phyloP scores from a whole-genome alignment of 176 grass and related monocot species.

The Carex scoparia region DNA sequence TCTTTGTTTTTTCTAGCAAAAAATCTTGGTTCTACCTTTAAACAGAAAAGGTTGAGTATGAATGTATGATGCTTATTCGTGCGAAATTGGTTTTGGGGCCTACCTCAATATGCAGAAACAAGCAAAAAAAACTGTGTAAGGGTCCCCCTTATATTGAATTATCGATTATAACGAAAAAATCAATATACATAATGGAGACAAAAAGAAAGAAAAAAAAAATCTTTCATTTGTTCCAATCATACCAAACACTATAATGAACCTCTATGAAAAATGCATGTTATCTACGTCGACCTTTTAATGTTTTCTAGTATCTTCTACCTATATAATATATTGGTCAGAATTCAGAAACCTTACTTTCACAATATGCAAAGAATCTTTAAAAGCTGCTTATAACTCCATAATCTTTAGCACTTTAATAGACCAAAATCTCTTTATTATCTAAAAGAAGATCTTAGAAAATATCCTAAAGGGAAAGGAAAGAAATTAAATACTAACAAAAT shows the following conservation, averaged over 20 bases:
- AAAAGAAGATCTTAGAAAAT: conserved; percentile 34
- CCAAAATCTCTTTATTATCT: conserved; percentile 58
- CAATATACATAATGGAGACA: neutral
- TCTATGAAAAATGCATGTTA: conserved; percentile 6
- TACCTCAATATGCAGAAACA: conserved; percentile 19
- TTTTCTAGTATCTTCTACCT: conserved; percentile 18
- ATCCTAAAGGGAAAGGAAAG: conserved; percentile 30
- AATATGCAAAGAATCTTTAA: conserved; percentile 51
- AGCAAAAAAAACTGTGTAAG: conserved; percentile 1
- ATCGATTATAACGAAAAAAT: neutral
- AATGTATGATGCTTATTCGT: conserved; percentile 6
- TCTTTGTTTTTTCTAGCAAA: neutral
- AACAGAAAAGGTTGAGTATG: neutral
- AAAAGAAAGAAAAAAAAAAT: neutral
- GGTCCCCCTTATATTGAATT: neutral
- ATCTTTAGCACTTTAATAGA: conserved; percentile 47
- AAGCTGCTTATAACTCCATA: conserved; percentile 31
- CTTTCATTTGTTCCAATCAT: neutral
- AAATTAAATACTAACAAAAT: conserved; percentile 10
- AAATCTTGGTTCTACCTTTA: neutral
- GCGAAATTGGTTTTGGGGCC: conserved; percentile 26
- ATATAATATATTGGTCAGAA: neutral
- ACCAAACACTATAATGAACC: neutral
- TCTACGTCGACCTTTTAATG: conserved; percentile 5
- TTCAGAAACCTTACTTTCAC: conserved; percentile 19